Conservation (phyloP, 176 grass and related monocot genomes). For the Carex cristatella region DNA sequence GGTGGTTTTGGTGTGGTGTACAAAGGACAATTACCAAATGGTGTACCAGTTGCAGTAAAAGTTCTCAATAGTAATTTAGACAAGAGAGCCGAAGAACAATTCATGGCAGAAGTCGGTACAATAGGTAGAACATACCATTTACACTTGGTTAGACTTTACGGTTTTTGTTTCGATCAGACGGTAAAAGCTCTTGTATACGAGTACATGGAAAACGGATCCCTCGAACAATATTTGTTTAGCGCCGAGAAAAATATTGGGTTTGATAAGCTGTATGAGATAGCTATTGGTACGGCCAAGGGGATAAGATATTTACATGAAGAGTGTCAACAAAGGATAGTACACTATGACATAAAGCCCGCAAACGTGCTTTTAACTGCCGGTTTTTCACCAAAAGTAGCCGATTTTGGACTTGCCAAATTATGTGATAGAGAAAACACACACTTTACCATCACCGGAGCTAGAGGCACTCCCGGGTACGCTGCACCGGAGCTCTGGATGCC, state of each 20-base stretch:
- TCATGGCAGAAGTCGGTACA: slow-evolving; percentile 69
- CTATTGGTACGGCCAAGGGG: slow-evolving; percentile 42
- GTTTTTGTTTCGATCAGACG: slow-evolving; percentile 48
- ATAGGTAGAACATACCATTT: slow-evolving; percentile 57
- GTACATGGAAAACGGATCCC: slow-evolving; percentile 52
- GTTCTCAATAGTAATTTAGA: slow-evolving; percentile 38
- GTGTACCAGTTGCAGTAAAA: slow-evolving; percentile 41
- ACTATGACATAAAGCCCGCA: slow-evolving; percentile 78
- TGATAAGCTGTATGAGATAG: slow-evolving; percentile 35
- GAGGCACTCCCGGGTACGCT: slow-evolving; percentile 55
- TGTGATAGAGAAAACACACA: slow-evolving; percentile 50
- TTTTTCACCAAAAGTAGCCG: slow-evolving; percentile 47
- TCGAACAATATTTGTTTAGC: slow-evolving; percentile 36
- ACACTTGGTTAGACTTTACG: slow-evolving; percentile 62
- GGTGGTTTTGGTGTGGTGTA: slow-evolving; percentile 46
- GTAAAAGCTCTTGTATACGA: slow-evolving; percentile 68
- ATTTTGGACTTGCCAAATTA: slow-evolving; percentile 62
- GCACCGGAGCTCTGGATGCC: slow-evolving; percentile 73
- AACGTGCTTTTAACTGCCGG: slow-evolving; percentile 48
- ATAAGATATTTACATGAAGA: slow-evolving; percentile 65
- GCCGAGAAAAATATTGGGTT: slow-evolving; percentile 15
- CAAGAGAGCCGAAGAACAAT: slow-evolving; percentile 40
- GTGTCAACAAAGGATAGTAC: slow-evolving; percentile 51
- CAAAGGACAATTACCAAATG: slow-evolving; percentile 38
- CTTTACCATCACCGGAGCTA: slow-evolving; percentile 41